Percentiles rank a stretch among this genome's conserved stretches.
phyloP scores from a whole-genome alignment of 1,284 basidiomycete genomes.

The Cutaneotrichosporon spelunceum region DNA sequence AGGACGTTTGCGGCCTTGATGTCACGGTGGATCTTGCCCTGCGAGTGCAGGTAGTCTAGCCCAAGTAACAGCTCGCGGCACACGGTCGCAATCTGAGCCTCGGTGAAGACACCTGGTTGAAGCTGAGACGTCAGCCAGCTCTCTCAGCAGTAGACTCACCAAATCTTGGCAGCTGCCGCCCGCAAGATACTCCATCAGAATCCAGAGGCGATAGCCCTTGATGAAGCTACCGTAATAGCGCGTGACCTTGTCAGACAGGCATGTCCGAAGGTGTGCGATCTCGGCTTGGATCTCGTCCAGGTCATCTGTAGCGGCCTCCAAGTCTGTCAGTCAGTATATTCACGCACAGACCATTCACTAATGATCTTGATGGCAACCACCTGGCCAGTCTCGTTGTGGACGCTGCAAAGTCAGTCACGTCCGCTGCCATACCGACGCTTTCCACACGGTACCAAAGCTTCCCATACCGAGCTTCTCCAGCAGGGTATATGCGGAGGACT shows the following conservation, averaged over 20 bases:
- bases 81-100: constrained; percentile 89
- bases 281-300: constrained; percentile 97
- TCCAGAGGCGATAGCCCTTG: constrained; percentile 96
- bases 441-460: constrained; percentile 94
- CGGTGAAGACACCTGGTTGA: constrained; percentile 84
- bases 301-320: constrained; percentile 77
- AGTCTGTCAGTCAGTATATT: constrained; percentile 38
- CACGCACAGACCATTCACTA: constrained; percentile 56
- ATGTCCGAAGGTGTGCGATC: constrained; percentile 90
- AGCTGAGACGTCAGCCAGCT: constrained; percentile 53
- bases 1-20: constrained; percentile 98
- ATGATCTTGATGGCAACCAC: constrained; percentile 98
- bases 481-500: constrained; percentile 82
- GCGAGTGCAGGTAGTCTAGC: constrained; percentile 86
- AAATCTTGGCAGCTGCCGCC: constrained; percentile 97
- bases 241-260: constrained; percentile 93
- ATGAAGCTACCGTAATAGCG: constrained; percentile 97
- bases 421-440: constrained; percentile 58
- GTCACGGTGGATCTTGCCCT: constrained; percentile 95
- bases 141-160: constrained; percentile 32
- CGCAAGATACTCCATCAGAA: constrained; percentile 98
- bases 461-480: constrained; percentile 96
- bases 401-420: constrained; percentile 41
- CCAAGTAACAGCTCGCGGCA: constrained; percentile 91
- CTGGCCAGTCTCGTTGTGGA: constrained; percentile 88